Evolutionary conservation across 768 basidiomycete species (phyloP).

Genomic region (Chalciporus chontae): DNA sequence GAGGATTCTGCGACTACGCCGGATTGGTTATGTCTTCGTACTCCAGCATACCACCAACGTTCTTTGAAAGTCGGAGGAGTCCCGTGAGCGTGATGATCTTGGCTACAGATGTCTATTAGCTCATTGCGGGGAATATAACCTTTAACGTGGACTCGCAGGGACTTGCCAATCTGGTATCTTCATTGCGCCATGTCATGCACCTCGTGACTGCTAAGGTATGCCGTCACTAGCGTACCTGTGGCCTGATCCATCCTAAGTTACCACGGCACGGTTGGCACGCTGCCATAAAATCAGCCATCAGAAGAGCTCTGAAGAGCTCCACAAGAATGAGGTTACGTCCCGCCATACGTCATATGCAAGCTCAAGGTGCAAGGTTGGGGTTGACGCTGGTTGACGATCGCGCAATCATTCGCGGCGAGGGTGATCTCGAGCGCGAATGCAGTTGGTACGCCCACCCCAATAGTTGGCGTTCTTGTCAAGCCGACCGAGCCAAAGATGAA

Average conservation of each 20-base stretch:
- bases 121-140: conserved; percentile 25
- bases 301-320: not conserved
- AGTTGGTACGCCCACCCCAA: conserved; percentile 3
- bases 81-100: conserved; percentile 13
- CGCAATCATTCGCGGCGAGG: not conserved
- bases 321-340: no score
- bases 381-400: not conserved
- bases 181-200: conserved; percentile 13
- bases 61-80: not conserved
- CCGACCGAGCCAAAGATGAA: conserved; percentile 3
- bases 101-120: conserved; percentile 15
- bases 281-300: not conserved
- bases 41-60: not conserved
- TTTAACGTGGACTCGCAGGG: conserved; percentile 12
- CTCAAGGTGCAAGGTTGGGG: not conserved
- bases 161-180: conserved; percentile 14
- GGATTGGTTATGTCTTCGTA: not conserved
- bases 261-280: not conserved
- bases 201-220: conserved; percentile 9
- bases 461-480: conserved; percentile 4
- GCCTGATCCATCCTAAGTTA: conserved; percentile 1
- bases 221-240: conserved; percentile 3
- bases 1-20: not conserved
- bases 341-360: not conserved
- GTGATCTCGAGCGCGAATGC: not conserved